These are phyloP conservation scores for Pseudoneurospora amorphoporcata DNA, from an alignment of 495 filamentous ascomycete species.

Conservation along the genomic window DNA sequence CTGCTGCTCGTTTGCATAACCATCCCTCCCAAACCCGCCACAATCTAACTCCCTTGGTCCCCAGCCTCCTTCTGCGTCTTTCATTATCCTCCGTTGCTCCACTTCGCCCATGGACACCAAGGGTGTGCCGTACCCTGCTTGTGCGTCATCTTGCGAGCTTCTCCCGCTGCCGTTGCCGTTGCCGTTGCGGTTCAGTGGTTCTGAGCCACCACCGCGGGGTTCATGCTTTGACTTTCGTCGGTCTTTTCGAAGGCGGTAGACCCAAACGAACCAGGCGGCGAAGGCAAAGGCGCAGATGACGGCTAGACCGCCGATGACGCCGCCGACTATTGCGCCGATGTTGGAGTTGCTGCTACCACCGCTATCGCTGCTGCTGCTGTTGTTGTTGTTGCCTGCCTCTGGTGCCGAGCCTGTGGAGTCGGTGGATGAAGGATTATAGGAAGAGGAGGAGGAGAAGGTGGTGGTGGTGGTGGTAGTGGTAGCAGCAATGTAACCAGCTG, in stretches of 20 bases:
- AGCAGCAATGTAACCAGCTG: background rate
- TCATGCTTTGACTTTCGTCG: background rate
- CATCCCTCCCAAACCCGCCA: background rate
- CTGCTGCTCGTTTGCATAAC: background rate
- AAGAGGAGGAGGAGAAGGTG: background rate
- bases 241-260: background rate
- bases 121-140: background rate
- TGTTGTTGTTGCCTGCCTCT: too few relatives aligned
- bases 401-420: too few relatives aligned
- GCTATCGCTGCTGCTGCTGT: too few relatives aligned
- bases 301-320: background rate
- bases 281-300: background rate
- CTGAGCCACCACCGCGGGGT: background rate
- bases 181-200: background rate
- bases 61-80: background rate
- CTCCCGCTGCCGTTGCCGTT: background rate
- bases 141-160: background rate
- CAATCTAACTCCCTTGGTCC: background rate
- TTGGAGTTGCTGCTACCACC: background rate
- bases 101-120: background rate
- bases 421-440: too few relatives aligned
- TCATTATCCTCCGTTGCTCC: background rate
- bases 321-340: background rate
- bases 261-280: background rate
- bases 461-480: too few relatives aligned